Evolutionary conservation across 495 filamentous ascomycete species (phyloP).

Genomic region (Thermochaetoides thermophila): DNA sequence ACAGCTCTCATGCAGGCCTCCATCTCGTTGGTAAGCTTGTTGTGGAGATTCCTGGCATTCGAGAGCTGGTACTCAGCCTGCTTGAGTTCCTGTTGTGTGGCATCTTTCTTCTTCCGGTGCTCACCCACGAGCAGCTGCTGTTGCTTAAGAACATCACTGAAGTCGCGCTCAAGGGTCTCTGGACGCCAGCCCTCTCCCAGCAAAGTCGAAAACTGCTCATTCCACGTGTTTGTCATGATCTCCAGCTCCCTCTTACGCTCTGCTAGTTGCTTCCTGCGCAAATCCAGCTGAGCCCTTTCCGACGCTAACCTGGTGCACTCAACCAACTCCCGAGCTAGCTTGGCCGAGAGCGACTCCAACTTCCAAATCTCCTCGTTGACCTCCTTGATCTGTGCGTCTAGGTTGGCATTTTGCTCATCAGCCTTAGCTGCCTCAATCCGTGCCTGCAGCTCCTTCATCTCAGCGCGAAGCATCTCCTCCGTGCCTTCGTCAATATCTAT

Average conservation of each 20-base stretch:
- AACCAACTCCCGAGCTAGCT: slow-evolving; percentile 58
- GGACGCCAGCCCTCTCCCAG: slow-evolving; percentile 53
- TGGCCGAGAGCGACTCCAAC: slow-evolving; percentile 52
- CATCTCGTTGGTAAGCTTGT: slow-evolving; percentile 48
- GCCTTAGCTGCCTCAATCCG: slow-evolving; percentile 46
- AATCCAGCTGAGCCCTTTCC: slow-evolving; percentile 64
- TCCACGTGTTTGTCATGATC: slow-evolving; percentile 62
- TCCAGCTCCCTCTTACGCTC: slow-evolving; percentile 55
- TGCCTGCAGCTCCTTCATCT: slow-evolving; percentile 51
- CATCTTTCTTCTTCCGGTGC: slow-evolving; percentile 53
- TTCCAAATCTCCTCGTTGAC: slow-evolving; percentile 45
- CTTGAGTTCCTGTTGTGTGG: slow-evolving; percentile 54
- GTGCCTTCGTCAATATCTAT: slow-evolving; percentile 75
- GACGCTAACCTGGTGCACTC: slow-evolving; percentile 64
- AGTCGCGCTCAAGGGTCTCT: slow-evolving; percentile 53
- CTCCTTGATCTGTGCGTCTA: slow-evolving; percentile 52
- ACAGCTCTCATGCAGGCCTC: slow-evolving; percentile 40
- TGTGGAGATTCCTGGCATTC: slow-evolving; percentile 41
- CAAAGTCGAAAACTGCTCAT: slow-evolving; percentile 46
- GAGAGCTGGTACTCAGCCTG: slow-evolving; percentile 67
- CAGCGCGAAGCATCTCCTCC: slow-evolving; percentile 57
- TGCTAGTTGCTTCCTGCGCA: slow-evolving; percentile 59
- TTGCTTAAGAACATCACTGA: slow-evolving; percentile 47
- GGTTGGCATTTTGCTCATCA: slow-evolving; percentile 42
- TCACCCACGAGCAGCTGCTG: slow-evolving; percentile 38